Conservation (phyloP, 352 stramenopile genomes). For the Pythium vanterpoolii region DNA sequence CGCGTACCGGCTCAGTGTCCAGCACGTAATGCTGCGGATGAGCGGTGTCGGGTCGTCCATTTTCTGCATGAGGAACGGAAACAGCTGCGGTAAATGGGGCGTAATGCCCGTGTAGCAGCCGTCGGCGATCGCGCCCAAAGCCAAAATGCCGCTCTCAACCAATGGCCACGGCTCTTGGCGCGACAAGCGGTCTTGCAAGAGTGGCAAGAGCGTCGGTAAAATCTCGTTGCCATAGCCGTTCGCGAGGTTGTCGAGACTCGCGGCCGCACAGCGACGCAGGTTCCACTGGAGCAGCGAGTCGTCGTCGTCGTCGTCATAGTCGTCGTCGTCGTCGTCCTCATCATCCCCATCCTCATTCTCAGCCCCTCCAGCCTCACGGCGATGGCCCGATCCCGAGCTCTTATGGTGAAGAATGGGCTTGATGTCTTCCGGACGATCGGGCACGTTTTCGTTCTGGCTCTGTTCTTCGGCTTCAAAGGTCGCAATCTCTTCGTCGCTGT, state of each 20-base stretch:
- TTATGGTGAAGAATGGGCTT: slow-evolving; percentile 85
- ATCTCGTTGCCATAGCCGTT: slow-evolving; percentile 93
- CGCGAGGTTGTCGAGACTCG: slow-evolving; percentile 93
- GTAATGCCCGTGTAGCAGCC: slow-evolving; percentile 93
- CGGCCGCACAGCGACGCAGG: slow-evolving; percentile 92
- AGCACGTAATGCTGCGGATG: slow-evolving; percentile 93
- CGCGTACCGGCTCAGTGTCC: slow-evolving; percentile 92
- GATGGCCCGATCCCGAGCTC: slow-evolving; percentile 29
- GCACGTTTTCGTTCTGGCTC: slow-evolving; percentile 82
- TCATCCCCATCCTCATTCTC: slow-evolving; percentile 32
- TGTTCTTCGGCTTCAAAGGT: slow-evolving; percentile 90
- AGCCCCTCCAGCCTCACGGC: slow-evolving; percentile 29
- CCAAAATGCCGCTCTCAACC: slow-evolving; percentile 94
- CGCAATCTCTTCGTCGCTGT: slow-evolving; percentile 91
- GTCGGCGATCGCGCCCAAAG: slow-evolving; percentile 94
- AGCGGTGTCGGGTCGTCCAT: slow-evolving; percentile 87
- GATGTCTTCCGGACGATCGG: slow-evolving; percentile 90
- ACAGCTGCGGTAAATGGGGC: slow-evolving; percentile 89
- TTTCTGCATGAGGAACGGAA: slow-evolving; percentile 94
- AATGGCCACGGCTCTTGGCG: slow-evolving; percentile 91
- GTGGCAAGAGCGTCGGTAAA: slow-evolving; percentile 89
- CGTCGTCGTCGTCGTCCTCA: slow-evolving; percentile 87
- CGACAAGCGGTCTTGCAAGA: slow-evolving; percentile 89
- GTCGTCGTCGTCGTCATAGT: slow-evolving; percentile 89
- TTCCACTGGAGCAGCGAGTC: slow-evolving; percentile 96